phyloP scores from a whole-genome alignment of 2,329 filamentous ascomycete species.

The Aureobasidium subglaciale region DNA sequence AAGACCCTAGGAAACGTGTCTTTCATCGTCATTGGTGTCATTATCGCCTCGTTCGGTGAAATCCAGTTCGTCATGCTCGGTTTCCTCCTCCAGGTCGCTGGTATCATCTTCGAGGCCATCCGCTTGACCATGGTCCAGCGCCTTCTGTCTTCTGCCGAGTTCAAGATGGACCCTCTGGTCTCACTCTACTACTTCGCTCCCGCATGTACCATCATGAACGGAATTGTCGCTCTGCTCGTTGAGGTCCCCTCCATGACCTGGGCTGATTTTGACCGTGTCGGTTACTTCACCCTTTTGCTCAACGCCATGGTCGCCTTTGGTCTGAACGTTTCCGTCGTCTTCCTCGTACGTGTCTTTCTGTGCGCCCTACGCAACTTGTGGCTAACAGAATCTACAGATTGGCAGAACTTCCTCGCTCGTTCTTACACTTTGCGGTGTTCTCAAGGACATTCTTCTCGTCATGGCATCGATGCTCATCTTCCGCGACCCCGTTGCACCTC shows the following conservation, averaged over 20 bases:
- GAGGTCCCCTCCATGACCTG: constrained; percentile 65
- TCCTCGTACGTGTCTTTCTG: constrained; percentile 58
- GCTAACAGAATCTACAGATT: constrained; percentile 49
- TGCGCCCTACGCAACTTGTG: not conserved
- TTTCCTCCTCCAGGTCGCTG: constrained; percentile 70
- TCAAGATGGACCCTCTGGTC: constrained; percentile 87
- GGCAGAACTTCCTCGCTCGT: constrained; percentile 82
- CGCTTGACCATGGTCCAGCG: constrained; percentile 80
- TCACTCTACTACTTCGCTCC: constrained; percentile 88
- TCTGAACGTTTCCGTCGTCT: constrained; percentile 78
- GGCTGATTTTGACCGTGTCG: constrained; percentile 65
- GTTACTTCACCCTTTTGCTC: constrained; percentile 62
- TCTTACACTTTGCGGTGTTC: constrained; percentile 77
- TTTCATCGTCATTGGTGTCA: constrained; percentile 86
- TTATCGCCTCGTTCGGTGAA: constrained; percentile 91
- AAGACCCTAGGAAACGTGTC: constrained; percentile 89
- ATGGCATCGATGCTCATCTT: constrained; percentile 74
- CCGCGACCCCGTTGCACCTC: constrained; percentile 63
- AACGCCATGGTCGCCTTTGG: constrained; percentile 75
- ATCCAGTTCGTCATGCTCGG: constrained; percentile 82
- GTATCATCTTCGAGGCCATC: constrained; percentile 74
- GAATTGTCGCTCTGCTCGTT: constrained; percentile 62
- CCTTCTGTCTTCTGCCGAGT: constrained; percentile 72
- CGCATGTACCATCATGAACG: constrained; percentile 76
- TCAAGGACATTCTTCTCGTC: constrained; percentile 82